Conservation (phyloP, 176 grass and related monocot genomes). For the Carex scoparia region DNA sequence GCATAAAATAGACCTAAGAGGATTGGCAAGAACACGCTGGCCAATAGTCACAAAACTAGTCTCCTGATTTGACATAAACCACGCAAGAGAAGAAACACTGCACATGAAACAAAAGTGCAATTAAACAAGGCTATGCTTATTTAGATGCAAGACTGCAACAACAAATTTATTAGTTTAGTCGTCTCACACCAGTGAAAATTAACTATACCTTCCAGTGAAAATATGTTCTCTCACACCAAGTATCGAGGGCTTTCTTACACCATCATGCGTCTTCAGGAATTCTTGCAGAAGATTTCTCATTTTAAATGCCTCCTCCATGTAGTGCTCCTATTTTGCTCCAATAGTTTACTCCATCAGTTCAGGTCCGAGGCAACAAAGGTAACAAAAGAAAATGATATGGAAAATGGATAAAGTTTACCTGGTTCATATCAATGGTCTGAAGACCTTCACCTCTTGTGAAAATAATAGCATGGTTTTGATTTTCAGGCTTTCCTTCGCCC, state of each 20-base stretch:
- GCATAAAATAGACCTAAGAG: conserved; percentile 48
- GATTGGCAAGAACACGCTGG: conserved; percentile 97
- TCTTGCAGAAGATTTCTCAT: conserved; percentile 98
- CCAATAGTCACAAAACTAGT: conserved; percentile 99
- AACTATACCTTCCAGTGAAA: conserved; percentile 89
- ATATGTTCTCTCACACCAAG: conserved; percentile 99
- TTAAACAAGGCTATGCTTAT: not conserved
- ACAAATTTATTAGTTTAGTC: not conserved
- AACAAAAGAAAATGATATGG: not conserved
- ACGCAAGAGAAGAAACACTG: conserved; percentile 99
- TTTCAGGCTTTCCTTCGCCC: conserved; percentile 97
- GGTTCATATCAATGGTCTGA: conserved; percentile 99
- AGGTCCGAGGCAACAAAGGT: not conserved
- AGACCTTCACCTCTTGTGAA: conserved; percentile 96
- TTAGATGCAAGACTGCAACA: not conserved
- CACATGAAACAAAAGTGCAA: conserved; percentile 24
- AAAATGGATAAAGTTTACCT: conserved; percentile 42
- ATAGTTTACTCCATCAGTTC: conserved; percentile 8
- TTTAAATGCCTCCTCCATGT: conserved; percentile 97
- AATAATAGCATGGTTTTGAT: conserved; percentile 99
- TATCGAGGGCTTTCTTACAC: conserved; percentile 92
- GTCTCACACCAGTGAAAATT: not conserved
- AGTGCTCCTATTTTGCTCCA: conserved; percentile 69
- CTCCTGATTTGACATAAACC: conserved; percentile 99
- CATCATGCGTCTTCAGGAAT: conserved; percentile 83